Conservation (phyloP, 441 rosid species). For the Pelargonium myrrhifolium region DNA sequence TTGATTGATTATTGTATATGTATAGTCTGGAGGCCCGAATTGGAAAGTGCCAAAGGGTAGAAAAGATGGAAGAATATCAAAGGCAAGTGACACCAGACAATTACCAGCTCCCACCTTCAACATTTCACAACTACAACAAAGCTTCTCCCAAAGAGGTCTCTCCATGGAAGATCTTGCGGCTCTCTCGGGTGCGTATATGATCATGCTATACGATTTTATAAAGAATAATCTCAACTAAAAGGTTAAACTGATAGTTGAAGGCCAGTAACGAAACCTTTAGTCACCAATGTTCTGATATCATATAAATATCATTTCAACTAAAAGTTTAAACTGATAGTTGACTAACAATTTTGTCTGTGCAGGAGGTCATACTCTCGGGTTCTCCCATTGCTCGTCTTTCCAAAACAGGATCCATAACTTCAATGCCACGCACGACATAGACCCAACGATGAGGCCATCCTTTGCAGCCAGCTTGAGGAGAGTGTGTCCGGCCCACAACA, state of each 20-base stretch:
- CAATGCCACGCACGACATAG: constrained; percentile 36
- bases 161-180: constrained; percentile 46
- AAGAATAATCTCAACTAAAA: no score
- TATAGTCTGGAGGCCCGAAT: constrained; percentile 53
- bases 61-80: constrained; percentile 52
- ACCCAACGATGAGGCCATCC: constrained; percentile 45
- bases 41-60: constrained; percentile 65
- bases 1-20: no score
- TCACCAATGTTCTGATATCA: no score
- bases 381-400: constrained; percentile 58
- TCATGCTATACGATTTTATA: no score
- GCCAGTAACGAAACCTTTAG: no score
- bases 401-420: constrained; percentile 48
- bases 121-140: constrained; percentile 46
- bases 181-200: no score
- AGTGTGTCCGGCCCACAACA: constrained; percentile 45
- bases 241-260: no score
- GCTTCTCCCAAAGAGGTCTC: constrained; percentile 56
- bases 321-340: no score
- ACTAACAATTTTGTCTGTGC: no score
- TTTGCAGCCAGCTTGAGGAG: constrained; percentile 35
- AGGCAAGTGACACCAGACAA: constrained; percentile 43
- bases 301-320: no score
- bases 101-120: constrained; percentile 48
- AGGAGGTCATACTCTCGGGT: constrained; percentile 64